Conservation (phyloP, 257 asterid genomes). For the Gynochthodes officinalis region DNA sequence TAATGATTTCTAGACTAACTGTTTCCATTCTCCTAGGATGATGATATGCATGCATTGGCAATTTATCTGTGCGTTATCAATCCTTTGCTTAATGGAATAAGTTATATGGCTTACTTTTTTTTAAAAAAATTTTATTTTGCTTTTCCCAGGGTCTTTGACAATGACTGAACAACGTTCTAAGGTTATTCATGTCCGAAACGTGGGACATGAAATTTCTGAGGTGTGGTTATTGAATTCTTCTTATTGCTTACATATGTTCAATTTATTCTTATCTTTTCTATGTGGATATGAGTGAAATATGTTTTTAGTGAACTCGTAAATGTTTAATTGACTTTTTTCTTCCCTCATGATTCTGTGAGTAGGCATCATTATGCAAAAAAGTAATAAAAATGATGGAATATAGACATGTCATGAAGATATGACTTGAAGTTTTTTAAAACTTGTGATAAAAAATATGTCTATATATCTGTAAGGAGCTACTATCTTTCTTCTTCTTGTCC, state of each 20-base stretch:
- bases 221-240: slow-evolving; percentile 30
- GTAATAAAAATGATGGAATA: not conserved
- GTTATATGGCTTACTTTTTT: not conserved
- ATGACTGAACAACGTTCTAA: slow-evolving; percentile 95
- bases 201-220: slow-evolving; percentile 97
- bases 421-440: not conserved
- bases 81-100: not conserved
- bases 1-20: not conserved
- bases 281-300: not conserved
- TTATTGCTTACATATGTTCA: not conserved
- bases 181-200: slow-evolving; percentile 94
- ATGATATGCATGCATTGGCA: not conserved
- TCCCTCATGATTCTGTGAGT: not conserved
- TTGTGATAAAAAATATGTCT: not conserved
- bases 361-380: not conserved
- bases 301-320: no score
- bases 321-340: not conserved
- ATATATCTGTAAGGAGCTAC: not conserved
- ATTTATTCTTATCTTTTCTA: not conserved
- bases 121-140: slow-evolving; percentile 2
- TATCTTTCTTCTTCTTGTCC: not conserved
- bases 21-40: not conserved
- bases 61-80: not conserved
- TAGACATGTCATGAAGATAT: not conserved
- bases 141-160: slow-evolving; percentile 36